These are phyloP conservation scores for Pterula multifida DNA, from an alignment of 1,284 basidiomycete species.

Conservation along the genomic window DNA sequence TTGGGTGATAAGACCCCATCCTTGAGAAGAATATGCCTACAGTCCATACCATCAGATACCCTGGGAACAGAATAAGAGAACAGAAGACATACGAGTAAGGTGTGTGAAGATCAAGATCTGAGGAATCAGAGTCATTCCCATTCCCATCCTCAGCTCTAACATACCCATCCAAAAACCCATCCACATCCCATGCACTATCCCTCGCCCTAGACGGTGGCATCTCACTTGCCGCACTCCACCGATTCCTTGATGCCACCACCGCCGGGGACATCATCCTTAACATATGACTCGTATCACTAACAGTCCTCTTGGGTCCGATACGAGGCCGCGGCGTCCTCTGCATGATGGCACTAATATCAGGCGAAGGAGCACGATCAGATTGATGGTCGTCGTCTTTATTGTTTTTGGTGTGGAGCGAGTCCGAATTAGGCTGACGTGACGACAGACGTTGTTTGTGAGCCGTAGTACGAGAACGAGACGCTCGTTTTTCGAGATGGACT, in stretches of 20 bases:
- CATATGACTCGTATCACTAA: slow-evolving; percentile 3
- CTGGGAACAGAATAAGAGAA: slow-evolving; percentile 3
- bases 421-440: slow-evolving; percentile 12
- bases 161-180: slow-evolving; percentile 1
- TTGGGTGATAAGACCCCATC: slow-evolving; percentile 64
- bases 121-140: slow-evolving; percentile 49
- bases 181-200: background rate
- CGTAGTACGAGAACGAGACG: slow-evolving; percentile 20
- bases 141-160: slow-evolving; percentile 14
- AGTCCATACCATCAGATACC: slow-evolving; percentile 3
- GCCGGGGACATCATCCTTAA: background rate
- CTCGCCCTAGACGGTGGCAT: background rate
- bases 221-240: background rate
- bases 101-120: slow-evolving; percentile 65
- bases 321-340: slow-evolving; percentile 31
- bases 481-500: slow-evolving; percentile 21
- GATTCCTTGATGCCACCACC: background rate
- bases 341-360: slow-evolving; percentile 35
- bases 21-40: slow-evolving; percentile 59
- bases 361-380: slow-evolving; percentile 19
- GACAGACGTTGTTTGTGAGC: slow-evolving; percentile 18
- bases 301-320: slow-evolving; percentile 2
- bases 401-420: slow-evolving; percentile 2
- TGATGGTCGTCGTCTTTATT: slow-evolving; percentile 3
- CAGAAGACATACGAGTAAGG: slow-evolving; percentile 53